A percentile compares a stretch with the other conserved stretches of the same genome.
Evolutionary conservation across 2,329 filamentous ascomycete genomes (phyloP).

Genomic region (Dactylellina leptospora): DNA sequence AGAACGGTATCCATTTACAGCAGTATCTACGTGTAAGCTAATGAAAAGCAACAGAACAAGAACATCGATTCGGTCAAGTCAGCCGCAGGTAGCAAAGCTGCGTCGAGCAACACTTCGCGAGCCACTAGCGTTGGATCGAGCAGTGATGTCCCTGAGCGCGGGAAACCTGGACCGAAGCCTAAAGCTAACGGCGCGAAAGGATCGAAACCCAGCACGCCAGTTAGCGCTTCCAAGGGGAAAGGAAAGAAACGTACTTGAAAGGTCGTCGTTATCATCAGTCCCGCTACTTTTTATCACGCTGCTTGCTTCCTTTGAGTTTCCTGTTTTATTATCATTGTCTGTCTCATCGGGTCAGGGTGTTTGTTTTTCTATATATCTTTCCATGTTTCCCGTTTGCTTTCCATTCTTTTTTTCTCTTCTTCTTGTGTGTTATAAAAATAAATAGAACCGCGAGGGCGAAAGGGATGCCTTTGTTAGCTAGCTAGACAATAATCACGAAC

Average conservation of each 20-base stretch:
- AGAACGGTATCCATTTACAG: neutral
- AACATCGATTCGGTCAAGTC: constrained; percentile 87
- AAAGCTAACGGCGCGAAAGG: constrained; percentile 47
- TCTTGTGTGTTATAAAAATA: neutral
- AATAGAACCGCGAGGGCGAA: constrained; percentile 18
- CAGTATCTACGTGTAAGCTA: neutral
- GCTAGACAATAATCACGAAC: no score
- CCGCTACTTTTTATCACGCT: neutral
- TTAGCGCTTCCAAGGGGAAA: constrained; percentile 36
- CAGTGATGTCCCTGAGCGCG: constrained; percentile 64
- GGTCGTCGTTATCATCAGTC: neutral
- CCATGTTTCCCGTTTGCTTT: constrained; percentile 1
- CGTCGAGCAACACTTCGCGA: constrained; percentile 79
- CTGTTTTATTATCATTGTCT: neutral
- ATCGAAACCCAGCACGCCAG: constrained; percentile 44
- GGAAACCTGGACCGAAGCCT: constrained; percentile 43
- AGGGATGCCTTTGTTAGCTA: constrained; percentile 9
- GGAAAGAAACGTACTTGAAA: constrained; percentile 42
- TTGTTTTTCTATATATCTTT: neutral
- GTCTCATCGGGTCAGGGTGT: neutral
- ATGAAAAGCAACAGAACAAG: constrained; percentile 75
- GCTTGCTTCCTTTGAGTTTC: neutral
- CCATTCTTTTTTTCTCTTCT: constrained; percentile 5
- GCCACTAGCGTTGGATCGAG: constrained; percentile 85
- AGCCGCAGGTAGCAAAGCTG: constrained; percentile 73